A percentile compares a stretch with the other conserved stretches of the same genome.
Conservation (phyloP, 1,139 yeast species). For the Protomyces arabidopsidicola region DNA sequence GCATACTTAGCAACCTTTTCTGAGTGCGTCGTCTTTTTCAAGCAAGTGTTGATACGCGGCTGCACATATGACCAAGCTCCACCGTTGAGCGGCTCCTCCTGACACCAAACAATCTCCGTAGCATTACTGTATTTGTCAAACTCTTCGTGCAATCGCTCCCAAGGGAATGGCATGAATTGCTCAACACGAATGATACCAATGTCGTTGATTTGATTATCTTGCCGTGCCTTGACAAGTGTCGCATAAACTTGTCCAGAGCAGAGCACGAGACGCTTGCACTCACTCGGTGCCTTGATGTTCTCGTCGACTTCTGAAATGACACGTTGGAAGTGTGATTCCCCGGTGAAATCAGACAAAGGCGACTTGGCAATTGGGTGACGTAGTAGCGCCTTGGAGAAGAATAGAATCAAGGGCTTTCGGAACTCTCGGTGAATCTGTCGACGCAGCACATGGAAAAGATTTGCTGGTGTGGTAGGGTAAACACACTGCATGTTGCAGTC, state of each 20-base stretch:
- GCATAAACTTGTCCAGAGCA: constrained; percentile 94
- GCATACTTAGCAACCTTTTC: constrained; percentile 68
- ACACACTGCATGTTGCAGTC: constrained; percentile 97
- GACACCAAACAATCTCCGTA: constrained; percentile 92
- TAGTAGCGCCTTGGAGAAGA: constrained; percentile 89
- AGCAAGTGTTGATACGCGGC: constrained; percentile 75
- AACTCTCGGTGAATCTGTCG: constrained; percentile 99
- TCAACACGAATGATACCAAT: constrained; percentile 88
- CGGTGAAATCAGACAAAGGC: constrained; percentile 72
- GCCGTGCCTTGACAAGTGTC: constrained; percentile 85
- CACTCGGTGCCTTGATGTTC: constrained; percentile 69
- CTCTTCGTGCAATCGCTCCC: constrained; percentile 81
- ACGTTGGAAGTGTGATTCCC: constrained; percentile 91
- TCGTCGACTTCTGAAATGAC: constrained; percentile 76
- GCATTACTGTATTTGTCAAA: constrained; percentile 74
- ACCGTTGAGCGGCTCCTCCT: constrained; percentile 98
- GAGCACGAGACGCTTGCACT: constrained; percentile 79
- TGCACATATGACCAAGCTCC: constrained; percentile 76
- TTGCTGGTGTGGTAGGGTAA: constrained; percentile 97
- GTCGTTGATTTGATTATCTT: constrained; percentile 62
- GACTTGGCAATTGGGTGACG: constrained; percentile 99
- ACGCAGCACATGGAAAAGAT: constrained; percentile 92
- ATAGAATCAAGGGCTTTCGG: constrained; percentile 76
- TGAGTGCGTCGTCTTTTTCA: constrained; percentile 69
- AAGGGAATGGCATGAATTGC: constrained; percentile 99